Base-by-base conservation (phyloP, 2,329 filamentous ascomycete species). In the Cytospora paraplurivora region DNA sequence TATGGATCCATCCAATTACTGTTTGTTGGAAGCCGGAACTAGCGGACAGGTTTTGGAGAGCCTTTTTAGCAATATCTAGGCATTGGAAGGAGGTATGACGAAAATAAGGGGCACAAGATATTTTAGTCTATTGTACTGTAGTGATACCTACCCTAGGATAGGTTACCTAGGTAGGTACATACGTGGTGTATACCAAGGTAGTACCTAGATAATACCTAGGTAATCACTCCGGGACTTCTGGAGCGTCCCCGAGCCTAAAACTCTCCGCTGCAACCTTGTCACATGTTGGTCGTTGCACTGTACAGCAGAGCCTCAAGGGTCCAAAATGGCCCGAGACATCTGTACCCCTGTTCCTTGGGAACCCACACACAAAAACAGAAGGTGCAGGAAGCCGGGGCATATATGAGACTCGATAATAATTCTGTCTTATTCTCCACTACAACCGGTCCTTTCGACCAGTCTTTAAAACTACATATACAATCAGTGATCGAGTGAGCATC, bases 401-500 rank as follows among this genome's bases (percentile, higher is more conserved):
- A 44, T 1, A 13, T n/a, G 27, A 8, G 12, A 49, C 37, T 49
- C 51, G 38, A 55, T 38, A 55, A 4, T 7, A 52, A 61, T 61
- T 37, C 37, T 61, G 11, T 55, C 34, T 50, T 55, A 17, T 34
- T 55, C 54, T 35, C 49, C 54, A 35, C 55, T 56, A 56, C 59
- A 61, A 44, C 41, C 17, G 38, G 32, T 38, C 33, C 55, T 38
- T n/a, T 4, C 27, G 27, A 27, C 41, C 17, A 50, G 32, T 38
- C 33, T 55, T 38, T n/a, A 61, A 35, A 49, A 38, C 19, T 47
- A 47, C 41, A 47, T 50, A 54, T 38, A 37, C 58, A 60, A 19
- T 47, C 58, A 60, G 32, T 53, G 35, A 44, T 34, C 41, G 50
- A 37, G 55, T 58, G 41, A 50, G 51, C 59, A 55, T 55, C 51